Evolutionary conservation across 306 rosid genomes (phyloP), one percentile per base, ranked within the genome.

Genomic region (Arachis stenosperma): DNA sequence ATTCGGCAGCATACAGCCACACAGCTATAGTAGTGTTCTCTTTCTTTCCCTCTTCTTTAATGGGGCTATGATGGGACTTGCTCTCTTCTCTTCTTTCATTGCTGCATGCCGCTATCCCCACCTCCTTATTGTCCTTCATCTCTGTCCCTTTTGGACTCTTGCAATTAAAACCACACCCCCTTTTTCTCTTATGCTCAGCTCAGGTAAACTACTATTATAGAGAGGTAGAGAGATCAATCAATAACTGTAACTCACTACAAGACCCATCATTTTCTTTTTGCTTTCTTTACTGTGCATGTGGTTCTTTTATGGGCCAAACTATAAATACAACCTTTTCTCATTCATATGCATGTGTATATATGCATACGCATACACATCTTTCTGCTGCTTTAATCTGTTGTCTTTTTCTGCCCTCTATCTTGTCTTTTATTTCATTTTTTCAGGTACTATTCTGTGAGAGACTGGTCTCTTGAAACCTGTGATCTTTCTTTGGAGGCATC

Each of bases 401-500:
- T 89, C 87, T 68, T 85, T 78, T 81, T 84, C 78, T 73, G 61
- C 75, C 15, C 57, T 37, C 58, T 33, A 33, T 40, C 58, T 40
- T 78, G 53, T 75, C 81, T 59, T 76, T 46, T 13, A 11, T 3
- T 33, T 33, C 37, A 33, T 33, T 50, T 13, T 79, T 66, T 65
- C 86, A 77, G 91, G 82, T 63, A 40, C 73, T 74, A 65, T 73
- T 75, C 81, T 81, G 82, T 71, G 70, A 59, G 70, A 59, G 67
- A 42, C 70, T 65, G 55, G 57, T 61, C 71, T 60, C 78, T 86
- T 88, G 87, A 82, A 76, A 85, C 81, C 74, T 86, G 96, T 81
- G 87, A 83, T 79, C 37, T 76, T 73, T 81, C 81, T 74, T 82
- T 87, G 87, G 88, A 78, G 88, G 66, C 61, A 79, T 79, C 46